Evolutionary conservation across 2,329 filamentous ascomycete genomes (phyloP), one percentile per base, ranked within the genome.

Genomic region (Monosporascus sp.): DNA sequence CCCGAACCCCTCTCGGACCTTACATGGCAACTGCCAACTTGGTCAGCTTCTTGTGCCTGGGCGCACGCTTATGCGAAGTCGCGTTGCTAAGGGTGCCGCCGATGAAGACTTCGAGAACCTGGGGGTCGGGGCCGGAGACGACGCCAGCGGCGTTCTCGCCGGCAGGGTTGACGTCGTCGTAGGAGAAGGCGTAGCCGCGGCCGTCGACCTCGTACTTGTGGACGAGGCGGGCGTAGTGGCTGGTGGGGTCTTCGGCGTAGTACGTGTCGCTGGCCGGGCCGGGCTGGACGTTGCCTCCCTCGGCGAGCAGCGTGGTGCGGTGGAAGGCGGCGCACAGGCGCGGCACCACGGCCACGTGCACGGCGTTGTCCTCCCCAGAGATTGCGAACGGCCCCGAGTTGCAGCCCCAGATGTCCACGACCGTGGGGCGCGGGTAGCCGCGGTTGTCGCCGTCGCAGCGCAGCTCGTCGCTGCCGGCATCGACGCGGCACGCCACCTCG

Each of bases 171-270:
- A 88, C 84, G 63, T 88, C 85, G 61, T 88, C 85, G 59, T 87
- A 88, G 0, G 85, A 75, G 62, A 87, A 88, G 0, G 82, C 79
- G 63, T 88, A 88, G 0, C 85, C 85, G 45, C 74, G 70, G 1
- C 77, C 77, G 63, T 87, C 82, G 5, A 76, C 63, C 68, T 85
- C 82, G 48, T 80, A 74, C 38, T 75, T 67, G 66, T 88, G 85
- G 2, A 88, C 75, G 39, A 87, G 72, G 8, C 81, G 72, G 31
- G 79, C 72, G 63, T 85, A 88, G 63, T 86, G 83, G 60, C 69
- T 75, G 11, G 75, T 77, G 0, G 75, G 72, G 46, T 68, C 58
- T n/a, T 27, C 54, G 2, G 63, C 66, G 63, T 82, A 82, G 66
- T 80, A 82, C 25, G 54, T 53, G n/a, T 59, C 55, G 0, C 66